Evolutionary conservation across 1,284 basidiomycete species (phyloP), one percentile per base, ranked within the genome.

Genomic region (Lignosus rhinocerotis): DNA sequence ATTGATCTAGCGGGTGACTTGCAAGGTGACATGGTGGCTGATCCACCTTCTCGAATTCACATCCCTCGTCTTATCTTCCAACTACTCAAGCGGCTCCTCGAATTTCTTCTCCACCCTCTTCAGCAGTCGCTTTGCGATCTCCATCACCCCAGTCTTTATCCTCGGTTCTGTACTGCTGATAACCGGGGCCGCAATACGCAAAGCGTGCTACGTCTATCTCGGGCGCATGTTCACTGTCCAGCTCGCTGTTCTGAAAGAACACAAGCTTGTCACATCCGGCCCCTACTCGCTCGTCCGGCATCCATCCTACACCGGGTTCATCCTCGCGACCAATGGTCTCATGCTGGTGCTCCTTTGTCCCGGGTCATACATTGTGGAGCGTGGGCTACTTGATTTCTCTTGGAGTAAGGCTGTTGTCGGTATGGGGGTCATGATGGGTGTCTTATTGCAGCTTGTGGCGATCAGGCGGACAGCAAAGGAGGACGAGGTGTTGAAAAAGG

Each of bases 201-300:
- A 49, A 19, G 2, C 7, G 3, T 62, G 63, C 52, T 65, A 56
- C 53, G 33, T 42, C 45, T 25, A 46, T 12, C 60, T 65, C 51
- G 63, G 61, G 39, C 48, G 45, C 9, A 44, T 52, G 42, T 65
- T 65, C 63, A 65, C 63, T 12, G 60, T 56, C 56, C 36, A 60
- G 46, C 55, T 65, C 31, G 55, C 58, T 11, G n/a, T 65, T 8
- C 41, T 43, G 38, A 51, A 61, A 11, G 50, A 54, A 3, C 63
- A 65, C 53, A 43, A 50, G 43, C 63, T 65, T 39, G 48, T 66
- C 19, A 66, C 64, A 3, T 33, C 47, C 21, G 64, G 64, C 6
- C 64, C 64, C n/a, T 66, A 66, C 58, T 16, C 64, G 6, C 16
- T 55, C 46, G 62, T 66, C 17, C 61, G 64, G 32, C 64, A 66